Conservation (phyloP, 1,139 yeast species). For the Lodderomyces oxycetoniae region DNA sequence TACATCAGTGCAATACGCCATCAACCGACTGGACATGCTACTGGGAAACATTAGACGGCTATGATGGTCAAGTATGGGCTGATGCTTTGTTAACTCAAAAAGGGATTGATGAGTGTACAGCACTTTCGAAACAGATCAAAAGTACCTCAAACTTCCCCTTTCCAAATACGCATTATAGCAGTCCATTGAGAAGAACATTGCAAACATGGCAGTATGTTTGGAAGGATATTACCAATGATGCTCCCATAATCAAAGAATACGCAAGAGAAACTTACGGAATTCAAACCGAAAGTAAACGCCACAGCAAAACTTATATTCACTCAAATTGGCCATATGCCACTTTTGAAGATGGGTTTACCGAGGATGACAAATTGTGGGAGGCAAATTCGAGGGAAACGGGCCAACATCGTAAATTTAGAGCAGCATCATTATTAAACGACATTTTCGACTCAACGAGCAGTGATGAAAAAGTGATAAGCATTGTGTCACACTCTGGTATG, state of each 20-base stretch:
- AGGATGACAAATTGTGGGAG: conserved; percentile 29
- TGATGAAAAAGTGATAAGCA: conserved; percentile 23
- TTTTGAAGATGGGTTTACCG: conserved; percentile 28
- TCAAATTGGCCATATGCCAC: conserved; percentile 20
- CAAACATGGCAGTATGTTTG: conserved; percentile 32
- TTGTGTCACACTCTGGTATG: conserved; percentile 35
- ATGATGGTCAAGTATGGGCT: conserved; percentile 30
- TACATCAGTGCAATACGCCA: conserved; percentile 18
- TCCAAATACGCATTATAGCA: conserved; percentile 28
- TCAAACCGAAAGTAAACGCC: conserved; percentile 34
- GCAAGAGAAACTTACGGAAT: conserved; percentile 40
- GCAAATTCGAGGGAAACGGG: conserved; percentile 10
- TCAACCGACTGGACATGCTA: conserved; percentile 32
- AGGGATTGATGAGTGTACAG: conserved; percentile 22
- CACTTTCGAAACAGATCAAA: conserved; percentile 17
- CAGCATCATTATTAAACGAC: conserved; percentile 27
- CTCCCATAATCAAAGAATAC: conserved; percentile 25
- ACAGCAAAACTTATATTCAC: conserved; percentile 23
- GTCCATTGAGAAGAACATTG: conserved; percentile 35
- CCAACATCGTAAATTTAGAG: conserved; percentile 24
- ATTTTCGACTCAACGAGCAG: conserved; percentile 22
- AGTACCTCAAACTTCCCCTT: conserved; percentile 20
- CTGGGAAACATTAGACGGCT: conserved; percentile 30
- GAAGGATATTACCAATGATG: conserved; percentile 15
- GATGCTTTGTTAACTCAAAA: conserved; percentile 33